phyloP scores from a whole-genome alignment of 1,284 basidiomycete species.

The Papiliotrema nemorosa region DNA sequence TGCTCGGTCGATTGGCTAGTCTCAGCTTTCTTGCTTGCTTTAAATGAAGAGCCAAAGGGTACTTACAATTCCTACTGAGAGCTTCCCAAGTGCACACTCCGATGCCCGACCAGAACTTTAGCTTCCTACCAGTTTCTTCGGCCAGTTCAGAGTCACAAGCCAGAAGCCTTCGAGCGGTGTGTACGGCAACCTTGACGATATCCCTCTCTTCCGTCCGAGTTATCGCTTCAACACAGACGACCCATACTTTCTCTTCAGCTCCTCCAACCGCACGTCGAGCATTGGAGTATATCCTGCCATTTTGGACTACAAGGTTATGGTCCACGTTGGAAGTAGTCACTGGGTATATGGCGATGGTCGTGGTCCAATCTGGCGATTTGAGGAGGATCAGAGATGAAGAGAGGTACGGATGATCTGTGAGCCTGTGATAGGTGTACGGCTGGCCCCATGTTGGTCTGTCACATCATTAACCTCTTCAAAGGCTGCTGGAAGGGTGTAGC shows the following conservation, averaged over 20 bases:
- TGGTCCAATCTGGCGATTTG: constrained; percentile 8
- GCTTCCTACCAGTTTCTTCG: not conserved
- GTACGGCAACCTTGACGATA: constrained; percentile 14
- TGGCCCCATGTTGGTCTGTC: constrained; percentile 23
- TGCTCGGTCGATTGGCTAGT: not conserved
- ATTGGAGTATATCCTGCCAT: constrained; percentile 9
- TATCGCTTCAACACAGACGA: constrained; percentile 15
- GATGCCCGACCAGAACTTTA: constrained; percentile 16
- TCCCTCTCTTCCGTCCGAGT: constrained; percentile 5
- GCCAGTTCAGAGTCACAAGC: constrained; percentile 8
- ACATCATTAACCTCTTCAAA: too few species aligned
- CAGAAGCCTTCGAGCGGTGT: constrained; percentile 8
- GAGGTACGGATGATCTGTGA: constrained; percentile 8
- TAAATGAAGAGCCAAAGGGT: too few species aligned
- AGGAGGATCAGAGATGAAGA: constrained; percentile 13
- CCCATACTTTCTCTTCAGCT: constrained; percentile 11
- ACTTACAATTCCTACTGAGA: constrained; percentile 5
- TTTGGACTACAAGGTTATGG: constrained; percentile 14
- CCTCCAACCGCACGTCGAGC: not conserved
- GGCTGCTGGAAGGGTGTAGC: too few species aligned
- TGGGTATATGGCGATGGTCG: constrained; percentile 21
- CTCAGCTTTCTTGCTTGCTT: constrained; percentile 9
- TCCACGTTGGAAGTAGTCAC: constrained; percentile 16
- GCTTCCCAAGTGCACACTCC: constrained; percentile 23
- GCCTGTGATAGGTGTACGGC: constrained; percentile 4